Evolutionary conservation across 202 grass and related monocot species (phyloP), one percentile per base, ranked within the genome.

Genomic region (Schoenoplectus tabernaemontani): DNA sequence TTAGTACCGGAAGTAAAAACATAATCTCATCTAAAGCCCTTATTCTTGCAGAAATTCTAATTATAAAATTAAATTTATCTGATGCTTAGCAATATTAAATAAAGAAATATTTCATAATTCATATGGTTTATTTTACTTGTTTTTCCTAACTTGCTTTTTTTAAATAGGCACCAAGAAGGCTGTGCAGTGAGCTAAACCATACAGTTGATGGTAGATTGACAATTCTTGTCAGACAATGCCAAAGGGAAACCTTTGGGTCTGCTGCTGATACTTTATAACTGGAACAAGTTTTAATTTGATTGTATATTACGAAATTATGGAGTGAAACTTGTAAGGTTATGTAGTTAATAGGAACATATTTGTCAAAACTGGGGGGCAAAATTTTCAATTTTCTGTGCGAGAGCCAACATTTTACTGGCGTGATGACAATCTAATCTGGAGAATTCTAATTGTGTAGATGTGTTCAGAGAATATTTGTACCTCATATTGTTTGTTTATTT

Each of bases 201-300:
- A 88, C 85, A 83, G 78, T 79, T 83, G 86, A 92, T 80, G 81
- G 86, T 68, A 92, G 89, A 81, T 44, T 98, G 47, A 83, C 77
- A 46, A 88, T 98, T 82, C 77, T 83, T 80, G 96, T 92, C 81
- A 74, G 76, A 65, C 96, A 98, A 84, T 98, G 96, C 84, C 84
- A 80, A 28, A 76, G 37, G 19, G 90, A 92, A 66, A 71, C 75
- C 43, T 95, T 87, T 85, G 96, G 89, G 48, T 98, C 91, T 67
- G 91, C 96, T 57, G 87, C 85, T 82, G 86, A 91, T 92, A 87
- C 96, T 62, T 78, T 95, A 64, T 95, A 85, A 97, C 61, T 74
- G 77, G 85, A 83, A 59, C 66, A 80, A 63, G 78, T 82, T 82
- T 63, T 54, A 66, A 20, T 63, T 15, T 64, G 77, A 80, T 32